A percentile compares a stretch with the other conserved stretches of the same genome.
phyloP scores from a whole-genome alignment of 2,329 filamentous ascomycete genomes.

The Penicillium sp. region DNA sequence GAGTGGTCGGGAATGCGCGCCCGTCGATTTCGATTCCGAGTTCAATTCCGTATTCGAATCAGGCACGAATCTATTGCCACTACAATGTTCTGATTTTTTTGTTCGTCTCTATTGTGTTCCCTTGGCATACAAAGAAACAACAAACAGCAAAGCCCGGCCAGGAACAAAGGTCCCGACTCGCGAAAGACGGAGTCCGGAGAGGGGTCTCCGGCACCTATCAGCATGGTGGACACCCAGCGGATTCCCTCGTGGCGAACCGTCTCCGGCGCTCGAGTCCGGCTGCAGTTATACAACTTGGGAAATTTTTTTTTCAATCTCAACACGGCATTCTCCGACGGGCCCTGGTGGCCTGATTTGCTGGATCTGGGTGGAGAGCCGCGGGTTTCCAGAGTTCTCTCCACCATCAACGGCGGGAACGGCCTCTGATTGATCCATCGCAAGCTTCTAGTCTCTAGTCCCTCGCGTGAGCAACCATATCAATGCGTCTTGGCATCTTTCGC shows the following conservation, averaged over 20 bases:
- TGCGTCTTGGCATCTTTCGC: not conserved
- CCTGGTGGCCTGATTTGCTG: constrained; percentile 6
- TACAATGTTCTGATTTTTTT: not conserved
- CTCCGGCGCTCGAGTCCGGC: not conserved
- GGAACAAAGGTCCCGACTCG: not conserved
- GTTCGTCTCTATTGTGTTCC: not conserved
- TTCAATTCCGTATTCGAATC: not conserved
- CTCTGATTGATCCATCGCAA: constrained; percentile 8
- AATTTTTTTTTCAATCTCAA: constrained; percentile 6
- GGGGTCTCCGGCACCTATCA: constrained; percentile 1
- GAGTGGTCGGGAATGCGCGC: not conserved
- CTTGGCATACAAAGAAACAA: not conserved
- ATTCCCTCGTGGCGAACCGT: constrained; percentile 5
- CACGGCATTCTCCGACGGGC: constrained; percentile 15
- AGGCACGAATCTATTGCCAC: not conserved
- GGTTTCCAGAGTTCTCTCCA: constrained; percentile 12
- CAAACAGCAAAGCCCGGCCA: not conserved
- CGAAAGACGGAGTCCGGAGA: constrained; percentile 1
- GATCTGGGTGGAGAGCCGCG: constrained; percentile 12
- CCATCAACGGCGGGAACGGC: not conserved
- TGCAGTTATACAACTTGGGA: not conserved
- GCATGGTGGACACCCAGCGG: not conserved
- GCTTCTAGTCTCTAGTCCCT: not conserved
- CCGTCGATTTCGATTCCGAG: not conserved
- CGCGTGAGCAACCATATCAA: not conserved